These are phyloP conservation scores for Dendrostoma leiphaemia DNA, from an alignment of 2,329 filamentous ascomycete species.

Conservation along the genomic window DNA sequence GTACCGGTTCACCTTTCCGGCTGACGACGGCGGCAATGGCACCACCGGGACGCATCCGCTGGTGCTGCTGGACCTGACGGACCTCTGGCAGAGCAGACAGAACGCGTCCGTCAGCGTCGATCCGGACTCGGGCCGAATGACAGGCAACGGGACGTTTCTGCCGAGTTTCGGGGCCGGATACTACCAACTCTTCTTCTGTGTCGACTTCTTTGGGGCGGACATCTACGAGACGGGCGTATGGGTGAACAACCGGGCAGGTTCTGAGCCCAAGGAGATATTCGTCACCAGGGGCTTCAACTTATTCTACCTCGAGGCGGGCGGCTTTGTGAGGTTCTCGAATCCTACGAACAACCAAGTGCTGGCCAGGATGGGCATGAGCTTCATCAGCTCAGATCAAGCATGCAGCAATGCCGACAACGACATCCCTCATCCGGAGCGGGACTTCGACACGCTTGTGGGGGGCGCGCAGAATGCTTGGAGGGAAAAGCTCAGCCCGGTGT, in stretches of 20 bases:
- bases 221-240: conserved; percentile 36
- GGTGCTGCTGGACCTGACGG: conserved; percentile 58
- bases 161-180: conserved; percentile 61
- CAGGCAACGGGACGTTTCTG: conserved; percentile 54
- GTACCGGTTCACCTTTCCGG: conserved; percentile 60
- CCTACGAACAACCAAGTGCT: conserved; percentile 44
- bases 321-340: conserved; percentile 54
- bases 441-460: conserved; percentile 51
- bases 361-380: conserved; percentile 63
- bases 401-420: conserved; percentile 62
- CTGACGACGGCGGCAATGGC: conserved; percentile 25
- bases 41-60: conserved; percentile 41
- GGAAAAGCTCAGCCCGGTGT: conserved; percentile 53
- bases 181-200: conserved; percentile 59
- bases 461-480: conserved; percentile 55
- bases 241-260: conserved; percentile 38
- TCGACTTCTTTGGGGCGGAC: conserved; percentile 51
- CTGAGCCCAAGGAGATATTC: conserved; percentile 35
- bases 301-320: conserved; percentile 46
- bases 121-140: conserved; percentile 48
- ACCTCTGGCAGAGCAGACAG: conserved; percentile 50
- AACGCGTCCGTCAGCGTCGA: conserved; percentile 52
- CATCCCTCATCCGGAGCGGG: conserved; percentile 55
- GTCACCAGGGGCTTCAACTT: conserved; percentile 40
- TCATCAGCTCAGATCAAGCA: conserved; percentile 59